These are phyloP conservation scores for Pseudozyma sp. DNA, from an alignment of 1,284 basidiomycete genomes.

Conservation along the genomic window DNA sequence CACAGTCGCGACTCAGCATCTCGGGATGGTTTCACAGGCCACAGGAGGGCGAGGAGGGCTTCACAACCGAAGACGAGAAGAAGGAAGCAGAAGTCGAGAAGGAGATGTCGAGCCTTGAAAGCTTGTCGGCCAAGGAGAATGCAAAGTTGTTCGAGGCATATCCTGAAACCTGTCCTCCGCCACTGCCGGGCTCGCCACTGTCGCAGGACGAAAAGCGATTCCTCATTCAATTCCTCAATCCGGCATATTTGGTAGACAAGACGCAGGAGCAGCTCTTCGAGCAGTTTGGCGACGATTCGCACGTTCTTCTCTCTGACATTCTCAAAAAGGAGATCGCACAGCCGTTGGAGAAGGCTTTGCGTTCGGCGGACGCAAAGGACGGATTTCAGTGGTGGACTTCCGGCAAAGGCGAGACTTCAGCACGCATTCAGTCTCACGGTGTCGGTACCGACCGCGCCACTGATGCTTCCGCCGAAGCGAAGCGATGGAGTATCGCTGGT, in stretches of 20 bases:
- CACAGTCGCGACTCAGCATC: constrained; percentile 76
- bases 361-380: constrained; percentile 76
- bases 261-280: constrained; percentile 83
- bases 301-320: constrained; percentile 75
- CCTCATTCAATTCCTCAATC: constrained; percentile 80
- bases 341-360: constrained; percentile 56
- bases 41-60: constrained; percentile 89
- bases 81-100: constrained; percentile 59
- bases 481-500: constrained; percentile 79
- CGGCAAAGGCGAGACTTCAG: constrained; percentile 38
- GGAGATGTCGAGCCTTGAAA: constrained; percentile 61
- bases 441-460: constrained; percentile 39
- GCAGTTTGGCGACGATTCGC: constrained; percentile 88
- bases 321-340: constrained; percentile 60
- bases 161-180: constrained; percentile 42
- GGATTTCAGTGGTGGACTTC: constrained; percentile 64
- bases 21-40: constrained; percentile 93
- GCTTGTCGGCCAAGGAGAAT: constrained; percentile 77
- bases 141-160: constrained; percentile 75
- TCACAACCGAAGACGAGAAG: constrained; percentile 75
- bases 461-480: constrained; percentile 22
- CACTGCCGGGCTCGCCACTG: constrained; percentile 63
- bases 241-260: constrained; percentile 85
- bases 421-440: constrained; percentile 57
- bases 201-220: constrained; percentile 58